Evolutionary conservation across 768 basidiomycete species (phyloP).

Genomic region (Agaricus subrufescens): DNA sequence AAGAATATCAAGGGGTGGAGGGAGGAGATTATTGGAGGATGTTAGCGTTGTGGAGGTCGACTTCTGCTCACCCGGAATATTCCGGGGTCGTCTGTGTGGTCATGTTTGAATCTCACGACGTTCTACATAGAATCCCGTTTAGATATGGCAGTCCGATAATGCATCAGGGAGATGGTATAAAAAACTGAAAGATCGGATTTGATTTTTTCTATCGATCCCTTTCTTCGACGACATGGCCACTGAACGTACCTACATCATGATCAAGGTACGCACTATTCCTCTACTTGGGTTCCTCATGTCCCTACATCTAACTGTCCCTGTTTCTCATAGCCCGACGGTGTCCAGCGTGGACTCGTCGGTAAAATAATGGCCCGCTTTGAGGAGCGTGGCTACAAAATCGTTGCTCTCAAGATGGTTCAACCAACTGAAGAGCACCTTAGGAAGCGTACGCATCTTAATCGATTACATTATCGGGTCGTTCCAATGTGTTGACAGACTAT

Average conservation of each 20-base stretch:
- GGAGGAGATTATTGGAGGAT: slow-evolving; percentile 11
- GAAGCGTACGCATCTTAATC: slow-evolving; percentile 52
- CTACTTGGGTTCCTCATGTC: slow-evolving; percentile 9
- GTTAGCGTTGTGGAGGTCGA: slow-evolving; percentile 7
- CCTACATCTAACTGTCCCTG: background rate
- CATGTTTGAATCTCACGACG: slow-evolving; percentile 28
- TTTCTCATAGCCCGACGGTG: slow-evolving; percentile 83
- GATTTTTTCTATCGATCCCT: slow-evolving; percentile 14
- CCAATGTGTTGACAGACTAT: slow-evolving; percentile 61
- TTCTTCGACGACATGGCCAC: slow-evolving; percentile 50
- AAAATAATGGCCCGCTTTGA: slow-evolving; percentile 96
- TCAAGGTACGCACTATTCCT: slow-evolving; percentile 62
- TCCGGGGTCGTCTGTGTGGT: slow-evolving; percentile 36
- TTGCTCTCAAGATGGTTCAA: slow-evolving; percentile 88
- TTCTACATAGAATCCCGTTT: slow-evolving; percentile 7
- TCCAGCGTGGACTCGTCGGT: slow-evolving; percentile 93
- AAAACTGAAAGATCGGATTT: slow-evolving; percentile 19
- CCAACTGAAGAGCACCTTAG: slow-evolving; percentile 83
- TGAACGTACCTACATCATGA: slow-evolving; percentile 99
- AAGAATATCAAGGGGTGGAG: slow-evolving; percentile 1
- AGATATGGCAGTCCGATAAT: slow-evolving; percentile 11
- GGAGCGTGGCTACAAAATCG: slow-evolving; percentile 96
- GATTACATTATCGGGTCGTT: slow-evolving; percentile 2
- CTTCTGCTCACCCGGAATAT: slow-evolving; percentile 25
- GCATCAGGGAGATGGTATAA: slow-evolving; percentile 2